Evolutionary conservation across 2,329 filamentous ascomycete genomes (phyloP).

Genomic region (Lachnellula cervina): DNA sequence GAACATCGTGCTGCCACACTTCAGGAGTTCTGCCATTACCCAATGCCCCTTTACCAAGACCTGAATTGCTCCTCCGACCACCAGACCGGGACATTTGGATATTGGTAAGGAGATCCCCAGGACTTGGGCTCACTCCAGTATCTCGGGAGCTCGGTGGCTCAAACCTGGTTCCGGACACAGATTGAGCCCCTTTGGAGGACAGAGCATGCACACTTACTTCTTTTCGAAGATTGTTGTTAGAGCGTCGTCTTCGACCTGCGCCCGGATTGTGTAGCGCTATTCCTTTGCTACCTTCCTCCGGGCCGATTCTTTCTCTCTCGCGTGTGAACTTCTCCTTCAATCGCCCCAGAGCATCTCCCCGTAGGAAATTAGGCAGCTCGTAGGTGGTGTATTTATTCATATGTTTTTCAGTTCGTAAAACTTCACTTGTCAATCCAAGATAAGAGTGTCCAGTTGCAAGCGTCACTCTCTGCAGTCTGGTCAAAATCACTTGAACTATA

Average conservation of each 20-base stretch:
- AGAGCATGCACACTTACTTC: slow-evolving; percentile 69
- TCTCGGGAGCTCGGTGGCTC: slow-evolving; percentile 32
- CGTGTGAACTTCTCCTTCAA: slow-evolving; percentile 89
- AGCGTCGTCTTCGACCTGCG: slow-evolving; percentile 60
- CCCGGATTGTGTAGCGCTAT: slow-evolving; percentile 87
- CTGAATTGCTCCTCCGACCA: slow-evolving; percentile 37
- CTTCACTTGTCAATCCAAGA: slow-evolving; percentile 84
- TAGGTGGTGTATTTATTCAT: slow-evolving; percentile 92
- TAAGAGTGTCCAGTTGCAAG: slow-evolving; percentile 93
- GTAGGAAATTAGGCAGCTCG: slow-evolving; percentile 84
- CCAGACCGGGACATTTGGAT: slow-evolving; percentile 63
- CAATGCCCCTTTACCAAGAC: slow-evolving; percentile 9
- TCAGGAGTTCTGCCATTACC: slow-evolving; percentile 29
- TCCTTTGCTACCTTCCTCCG: slow-evolving; percentile 81
- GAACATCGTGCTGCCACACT: slow-evolving; percentile 28
- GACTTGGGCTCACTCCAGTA: slow-evolving; percentile 46
- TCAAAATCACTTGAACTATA: slow-evolving; percentile 95
- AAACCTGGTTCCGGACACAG: slow-evolving; percentile 27
- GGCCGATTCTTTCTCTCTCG: slow-evolving; percentile 75
- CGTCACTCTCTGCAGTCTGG: slow-evolving; percentile 88
- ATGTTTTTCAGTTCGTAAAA: slow-evolving; percentile 84
- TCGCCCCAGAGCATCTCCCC: slow-evolving; percentile 74
- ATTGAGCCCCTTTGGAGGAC: slow-evolving; percentile 17
- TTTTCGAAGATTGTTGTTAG: slow-evolving; percentile 70
- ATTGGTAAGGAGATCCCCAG: slow-evolving; percentile 77